Percentiles rank a stretch among this genome's conserved stretches.
These are phyloP conservation scores for Eucalyptus grandis DNA, from an alignment of 345 rosid genomes.

Conservation along the genomic window DNA sequence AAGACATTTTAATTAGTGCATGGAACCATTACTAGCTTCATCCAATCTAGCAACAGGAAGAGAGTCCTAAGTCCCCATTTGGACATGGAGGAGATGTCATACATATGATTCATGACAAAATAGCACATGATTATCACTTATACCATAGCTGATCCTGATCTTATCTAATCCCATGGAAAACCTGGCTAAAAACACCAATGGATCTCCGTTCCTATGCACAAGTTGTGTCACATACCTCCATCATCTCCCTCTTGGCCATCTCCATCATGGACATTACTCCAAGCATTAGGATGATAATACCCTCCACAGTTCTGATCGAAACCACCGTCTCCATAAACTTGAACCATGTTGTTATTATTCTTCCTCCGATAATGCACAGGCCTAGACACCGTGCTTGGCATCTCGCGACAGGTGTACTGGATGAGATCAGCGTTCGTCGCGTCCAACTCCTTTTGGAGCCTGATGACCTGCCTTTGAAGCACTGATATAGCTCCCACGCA, in stretches of 20 bases:
- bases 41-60: not conserved
- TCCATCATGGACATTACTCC: conserved; percentile 1
- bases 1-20: not conserved
- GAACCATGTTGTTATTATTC: not conserved
- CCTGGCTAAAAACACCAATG: not conserved
- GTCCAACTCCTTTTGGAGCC: conserved; percentile 44
- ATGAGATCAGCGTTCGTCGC: conserved; percentile 39
- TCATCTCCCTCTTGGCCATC: not conserved
- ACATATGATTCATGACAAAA: not conserved
- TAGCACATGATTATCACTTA: not conserved
- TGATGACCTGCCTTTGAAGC: conserved; percentile 40
- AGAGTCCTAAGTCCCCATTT: not conserved
- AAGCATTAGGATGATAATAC: conserved; percentile 6
- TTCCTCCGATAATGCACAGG: conserved; percentile 1
- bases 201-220: not conserved
- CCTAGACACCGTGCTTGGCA: not conserved
- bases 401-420: conserved; percentile 11
- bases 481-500: conserved; percentile 54
- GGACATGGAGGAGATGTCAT: not conserved
- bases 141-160: not conserved
- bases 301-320: conserved; percentile 1
- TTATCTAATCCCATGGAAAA: not conserved
- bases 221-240: not conserved
- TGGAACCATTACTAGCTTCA: not conserved
- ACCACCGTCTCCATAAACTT: not conserved